These are phyloP conservation scores for Thuja plicata DNA, from an alignment of 83 land plant genomes.

Conservation along the genomic window DNA sequence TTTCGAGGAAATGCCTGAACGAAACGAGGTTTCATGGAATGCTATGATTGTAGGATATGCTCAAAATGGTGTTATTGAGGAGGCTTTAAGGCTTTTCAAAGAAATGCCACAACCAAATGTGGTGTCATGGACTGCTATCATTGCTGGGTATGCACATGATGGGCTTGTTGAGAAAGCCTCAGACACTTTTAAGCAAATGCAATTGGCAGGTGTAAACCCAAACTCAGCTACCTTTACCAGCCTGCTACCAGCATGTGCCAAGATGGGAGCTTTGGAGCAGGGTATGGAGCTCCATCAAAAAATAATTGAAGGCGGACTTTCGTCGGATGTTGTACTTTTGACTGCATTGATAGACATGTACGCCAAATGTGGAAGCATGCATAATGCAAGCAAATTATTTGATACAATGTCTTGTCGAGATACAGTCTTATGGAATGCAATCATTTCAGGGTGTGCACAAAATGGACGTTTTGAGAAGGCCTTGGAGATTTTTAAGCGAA, in stretches of 20 bases:
- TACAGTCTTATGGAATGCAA: too few relatives aligned
- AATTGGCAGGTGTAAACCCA: not conserved
- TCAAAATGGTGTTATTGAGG: conserved; percentile 7
- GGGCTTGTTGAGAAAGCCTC: conserved; percentile 14
- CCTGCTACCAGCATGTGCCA: too few relatives aligned
- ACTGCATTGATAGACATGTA: too few relatives aligned
- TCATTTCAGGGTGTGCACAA: conserved; percentile 26
- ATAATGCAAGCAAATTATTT: conserved; percentile 13
- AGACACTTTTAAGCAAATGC: conserved; percentile 18
- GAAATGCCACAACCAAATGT: conserved; percentile 16
- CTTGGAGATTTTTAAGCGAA: conserved; percentile 3
- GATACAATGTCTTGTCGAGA: too few relatives aligned
- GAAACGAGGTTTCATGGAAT: too few relatives aligned
- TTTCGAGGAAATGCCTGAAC: too few relatives aligned
- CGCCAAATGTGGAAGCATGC: not conserved
- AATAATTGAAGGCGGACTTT: too few relatives aligned
- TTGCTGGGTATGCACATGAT: conserved; percentile 24
- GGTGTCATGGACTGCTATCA: conserved; percentile 25
- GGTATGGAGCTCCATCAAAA: too few relatives aligned
- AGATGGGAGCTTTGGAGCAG: too few relatives aligned
- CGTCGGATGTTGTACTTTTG: too few relatives aligned
- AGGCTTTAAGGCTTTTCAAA: conserved; percentile 10
- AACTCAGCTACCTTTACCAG: too few relatives aligned
- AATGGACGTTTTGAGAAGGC: conserved; percentile 15
- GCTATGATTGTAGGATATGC: too few relatives aligned